Base-by-base conservation (phyloP, 805 yeast species). In the Priceomyces haplophilus region DNA sequence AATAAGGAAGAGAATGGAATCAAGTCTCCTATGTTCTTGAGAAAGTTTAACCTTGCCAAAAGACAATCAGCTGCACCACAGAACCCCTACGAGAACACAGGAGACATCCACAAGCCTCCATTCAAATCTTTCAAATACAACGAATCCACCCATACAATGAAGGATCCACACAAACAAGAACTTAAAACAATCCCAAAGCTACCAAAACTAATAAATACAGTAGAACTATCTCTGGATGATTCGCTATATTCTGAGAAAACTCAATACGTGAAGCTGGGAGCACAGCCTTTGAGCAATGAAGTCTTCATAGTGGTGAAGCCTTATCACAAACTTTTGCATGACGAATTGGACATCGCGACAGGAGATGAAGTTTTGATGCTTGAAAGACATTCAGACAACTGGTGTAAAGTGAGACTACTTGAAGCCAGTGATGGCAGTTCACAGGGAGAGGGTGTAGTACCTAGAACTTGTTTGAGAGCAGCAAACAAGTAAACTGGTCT, bases 301-400 rank as follows among this genome's bases (percentile, higher is more conserved):
- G 29, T 41, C 8, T 60, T 53, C 34, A 36, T 51, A 10, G 71
- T 61, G 12, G 51, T 59, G 3, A 56, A 51, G 46, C 42, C 54
- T 1, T 70, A 67, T 38, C 48, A 45, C 3, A 61, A 57, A 39
- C 47, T 52, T 4, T 51, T 69, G 31, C 48, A 50, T 4, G 75
- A 70, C 44, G 75, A 70, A 47, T 37, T 69, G 11, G 48, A 61
- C 8, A 46, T 69, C 3, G 37, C 46, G 2, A 42, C 54, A 3
- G 73, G 72, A 0, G 70, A 70, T 30, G 44, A 46, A 19, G 68
- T 64, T 2, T 27, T 41, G 6, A 40, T 65, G 3, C 38, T 54
- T 19, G 52, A 54, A 18, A 50, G 47, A 4, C 65, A 60, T 43
- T 46, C 61, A 10, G 73, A 68, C 37, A 72, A 71, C 3, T 70